Base-by-base conservation (phyloP, 305 asterid species). In the Fraxinus velutina region DNA sequence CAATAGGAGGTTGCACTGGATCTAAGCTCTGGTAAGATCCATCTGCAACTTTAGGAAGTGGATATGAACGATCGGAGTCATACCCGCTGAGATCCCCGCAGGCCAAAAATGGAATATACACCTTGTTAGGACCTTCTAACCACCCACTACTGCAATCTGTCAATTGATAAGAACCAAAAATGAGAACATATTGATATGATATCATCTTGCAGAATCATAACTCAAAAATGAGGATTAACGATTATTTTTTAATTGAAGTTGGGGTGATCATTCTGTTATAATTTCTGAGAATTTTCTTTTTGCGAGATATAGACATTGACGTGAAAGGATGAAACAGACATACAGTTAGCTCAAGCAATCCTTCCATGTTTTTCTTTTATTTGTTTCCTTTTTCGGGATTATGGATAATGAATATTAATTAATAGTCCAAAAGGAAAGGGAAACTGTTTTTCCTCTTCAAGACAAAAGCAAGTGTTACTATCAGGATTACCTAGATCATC, bases 131-230 rank as follows among this genome's bases (percentile, higher is more conserved):
- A 77, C 97, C 99, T 92, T 96, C 99, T 74, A 96, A 88, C 98
- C 98, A 96, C 78, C 91, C 98, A 83, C 97, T 96, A 86, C 98
- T 94, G 90, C 98, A 94, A 87, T 96, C 99, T 96, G 98, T 71
- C 34, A 70, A 10, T 72, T 30, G 36, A 30, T 39, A 76, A 6
- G 3, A 57, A 79, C n/a, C 68, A n/a, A 3, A 27, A 71, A 68
- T 9, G 22, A 50, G 75, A 68, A 68, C 9, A 29, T 29, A 29
- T 68, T 3, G 74, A 10, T 17, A 30, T 10, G 9, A n/a, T 64
- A 10, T 24, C n/a, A 66, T 66, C 36, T 66, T 9, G 8, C 73
- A 66, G 19, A 66, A 66, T 12, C 37, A 66, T 4, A 66, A 66
- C 73, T 66, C 37, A 27, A 66, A 29, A 66, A 17, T 10, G 24